phyloP scores from a whole-genome alignment of 2,329 filamentous ascomycete species.

The Ceratocystis huliohia region DNA sequence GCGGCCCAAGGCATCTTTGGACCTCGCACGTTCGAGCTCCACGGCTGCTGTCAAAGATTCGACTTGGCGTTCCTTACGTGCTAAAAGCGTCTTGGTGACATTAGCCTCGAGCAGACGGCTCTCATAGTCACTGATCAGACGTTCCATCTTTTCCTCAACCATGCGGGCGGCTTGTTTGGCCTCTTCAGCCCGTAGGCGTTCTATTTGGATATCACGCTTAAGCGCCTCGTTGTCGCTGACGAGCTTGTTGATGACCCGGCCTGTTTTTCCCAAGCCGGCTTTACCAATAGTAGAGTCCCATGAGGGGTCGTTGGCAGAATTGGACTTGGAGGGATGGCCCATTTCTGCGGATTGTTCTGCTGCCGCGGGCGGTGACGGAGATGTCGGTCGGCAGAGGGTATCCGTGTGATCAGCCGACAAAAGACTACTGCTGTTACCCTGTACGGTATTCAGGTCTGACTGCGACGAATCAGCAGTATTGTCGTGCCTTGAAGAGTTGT shows the following conservation, averaged over 20 bases:
- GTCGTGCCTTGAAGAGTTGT: not conserved
- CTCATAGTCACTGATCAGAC: slow-evolving; percentile 55
- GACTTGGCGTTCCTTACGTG: slow-evolving; percentile 62
- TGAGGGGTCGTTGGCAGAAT: slow-evolving; percentile 20
- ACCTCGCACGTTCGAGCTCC: slow-evolving; percentile 50
- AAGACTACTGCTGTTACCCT: slow-evolving; percentile 16
- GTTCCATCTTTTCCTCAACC: slow-evolving; percentile 59
- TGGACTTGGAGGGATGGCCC: slow-evolving; percentile 11
- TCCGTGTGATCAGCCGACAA: slow-evolving; percentile 17
- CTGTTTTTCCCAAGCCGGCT: slow-evolving; percentile 60
- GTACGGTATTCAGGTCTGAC: slow-evolving; percentile 26
- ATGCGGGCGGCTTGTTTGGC: slow-evolving; percentile 55
- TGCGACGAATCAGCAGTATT: not conserved
- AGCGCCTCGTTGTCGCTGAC: slow-evolving; percentile 70
- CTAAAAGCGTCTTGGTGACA: slow-evolving; percentile 57
- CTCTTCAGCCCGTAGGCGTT: slow-evolving; percentile 54
- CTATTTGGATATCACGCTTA: slow-evolving; percentile 58
- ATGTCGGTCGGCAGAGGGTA: slow-evolving; percentile 9
- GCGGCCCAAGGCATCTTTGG: slow-evolving; percentile 45
- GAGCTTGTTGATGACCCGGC: slow-evolving; percentile 66
- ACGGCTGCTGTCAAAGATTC: slow-evolving; percentile 53
- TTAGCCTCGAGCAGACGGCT: slow-evolving; percentile 55
- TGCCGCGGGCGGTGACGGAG: slow-evolving; percentile 22
- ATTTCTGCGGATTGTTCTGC: slow-evolving; percentile 22
- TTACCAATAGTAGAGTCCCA: slow-evolving; percentile 59